These are phyloP conservation scores for Zygotorulaspora chibaensis DNA, from an alignment of 805 yeast species.

Conservation along the genomic window DNA sequence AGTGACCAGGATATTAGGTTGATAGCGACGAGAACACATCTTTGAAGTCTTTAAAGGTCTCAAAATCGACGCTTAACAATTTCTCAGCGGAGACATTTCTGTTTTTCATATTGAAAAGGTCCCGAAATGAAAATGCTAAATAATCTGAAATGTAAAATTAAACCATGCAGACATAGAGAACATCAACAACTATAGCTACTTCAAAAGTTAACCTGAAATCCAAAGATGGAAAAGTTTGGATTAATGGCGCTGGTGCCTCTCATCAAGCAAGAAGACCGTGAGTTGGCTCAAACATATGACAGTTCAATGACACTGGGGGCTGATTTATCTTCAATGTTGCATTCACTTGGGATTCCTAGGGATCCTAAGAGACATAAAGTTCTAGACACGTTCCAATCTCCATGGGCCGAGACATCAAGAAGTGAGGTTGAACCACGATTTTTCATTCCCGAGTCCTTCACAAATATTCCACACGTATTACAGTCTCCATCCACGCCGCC, in stretches of 20 bases:
- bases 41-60: not conserved
- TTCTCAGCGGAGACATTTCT: not conserved
- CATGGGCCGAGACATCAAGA: conserved; percentile 91
- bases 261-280: conserved; percentile 28
- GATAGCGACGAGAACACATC: conserved; percentile 25
- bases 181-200: not conserved
- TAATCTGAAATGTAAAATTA: too few relatives aligned
- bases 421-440: conserved; percentile 87
- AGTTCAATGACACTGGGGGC: conserved; percentile 35
- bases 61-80: not conserved
- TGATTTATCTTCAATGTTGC: conserved; percentile 33
- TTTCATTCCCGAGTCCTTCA: conserved; percentile 56
- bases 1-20: conserved; percentile 79
- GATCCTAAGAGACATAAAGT: conserved; percentile 25
- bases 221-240: conserved; percentile 32
- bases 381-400: conserved; percentile 67
- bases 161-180: not conserved
- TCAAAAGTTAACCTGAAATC: not conserved
- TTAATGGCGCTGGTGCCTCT: conserved; percentile 32
- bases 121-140: not conserved
- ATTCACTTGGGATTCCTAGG: conserved; percentile 32
- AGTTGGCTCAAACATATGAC: conserved; percentile 24
- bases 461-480: conserved; percentile 32
- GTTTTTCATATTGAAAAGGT: not conserved
- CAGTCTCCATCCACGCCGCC: conserved; percentile 31